A percentile compares a stretch with the other conserved stretches of the same genome.
These are phyloP conservation scores for Blastomyces emzantsi DNA, from an alignment of 2,329 filamentous ascomycete species.

Conservation along the genomic window DNA sequence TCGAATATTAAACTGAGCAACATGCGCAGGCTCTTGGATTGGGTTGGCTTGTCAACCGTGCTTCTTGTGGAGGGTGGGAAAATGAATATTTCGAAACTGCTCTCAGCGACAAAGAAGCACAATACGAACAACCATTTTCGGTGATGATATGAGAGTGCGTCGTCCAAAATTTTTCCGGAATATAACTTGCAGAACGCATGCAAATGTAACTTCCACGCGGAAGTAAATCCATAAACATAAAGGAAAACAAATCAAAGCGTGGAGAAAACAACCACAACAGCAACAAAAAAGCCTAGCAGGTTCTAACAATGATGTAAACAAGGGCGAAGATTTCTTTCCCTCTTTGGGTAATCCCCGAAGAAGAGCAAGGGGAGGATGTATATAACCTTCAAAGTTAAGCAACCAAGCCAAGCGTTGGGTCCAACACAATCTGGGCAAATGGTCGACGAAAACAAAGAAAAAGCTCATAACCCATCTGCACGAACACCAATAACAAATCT, in stretches of 20 bases:
- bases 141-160: background rate
- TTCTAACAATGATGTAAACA: slow-evolving; percentile 7
- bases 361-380: background rate
- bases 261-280: background rate
- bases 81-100: background rate
- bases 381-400: slow-evolving; percentile 2
- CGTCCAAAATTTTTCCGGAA: background rate
- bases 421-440: slow-evolving; percentile 2
- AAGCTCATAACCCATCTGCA: background rate
- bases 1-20: background rate
- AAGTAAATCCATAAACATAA: background rate
- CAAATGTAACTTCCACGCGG: slow-evolving; percentile 2
- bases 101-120: slow-evolving; percentile 7
- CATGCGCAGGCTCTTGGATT: background rate
- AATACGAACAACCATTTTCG: slow-evolving; percentile 4
- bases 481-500: background rate
- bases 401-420: slow-evolving; percentile 4
- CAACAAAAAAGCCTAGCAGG: background rate
- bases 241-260: background rate
- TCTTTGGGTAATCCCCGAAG: background rate
- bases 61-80: slow-evolving; percentile 2
- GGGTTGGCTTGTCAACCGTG: background rate
- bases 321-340: background rate
- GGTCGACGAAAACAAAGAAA: slow-evolving; percentile 3
- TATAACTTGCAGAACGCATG: slow-evolving; percentile 6